These are phyloP conservation scores for Petunia secreta DNA, from an alignment of 257 asterid species.

Conservation along the genomic window DNA sequence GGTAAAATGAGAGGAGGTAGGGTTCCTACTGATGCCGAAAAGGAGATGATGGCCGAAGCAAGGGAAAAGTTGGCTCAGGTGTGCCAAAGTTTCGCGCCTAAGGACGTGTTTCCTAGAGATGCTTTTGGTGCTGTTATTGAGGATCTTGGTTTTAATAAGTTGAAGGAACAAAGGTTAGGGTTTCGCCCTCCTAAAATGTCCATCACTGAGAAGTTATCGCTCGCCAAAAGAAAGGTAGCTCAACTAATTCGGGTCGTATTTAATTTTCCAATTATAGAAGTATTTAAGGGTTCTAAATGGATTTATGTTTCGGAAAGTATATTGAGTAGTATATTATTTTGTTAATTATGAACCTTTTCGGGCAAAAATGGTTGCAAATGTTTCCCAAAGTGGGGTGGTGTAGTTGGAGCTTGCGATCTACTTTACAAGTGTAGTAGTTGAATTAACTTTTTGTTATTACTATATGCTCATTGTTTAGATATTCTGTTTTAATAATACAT, in stretches of 20 bases:
- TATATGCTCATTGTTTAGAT: not conserved
- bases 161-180: conserved; percentile 77
- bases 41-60: conserved; percentile 78
- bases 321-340: not conserved
- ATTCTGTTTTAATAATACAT: not conserved
- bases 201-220: conserved; percentile 75
- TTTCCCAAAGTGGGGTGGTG: not conserved
- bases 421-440: not conserved
- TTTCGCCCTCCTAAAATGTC: conserved; percentile 77
- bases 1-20: conserved; percentile 93
- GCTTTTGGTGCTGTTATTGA: conserved; percentile 80
- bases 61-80: conserved; percentile 66
- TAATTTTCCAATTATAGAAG: not conserved
- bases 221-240: conserved; percentile 75
- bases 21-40: conserved; percentile 79
- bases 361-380: not conserved
- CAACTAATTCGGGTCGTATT: conserved; percentile 12
- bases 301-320: not conserved
- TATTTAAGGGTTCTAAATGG: no score
- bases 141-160: conserved; percentile 85
- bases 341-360: not conserved
- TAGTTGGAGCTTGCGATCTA: conserved; percentile 1
- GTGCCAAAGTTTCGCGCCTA: conserved; percentile 82
- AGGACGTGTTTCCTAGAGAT: conserved; percentile 89
- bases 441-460: not conserved